Evolutionary conservation across 352 stramenopile species (phyloP), one percentile per base, ranked within the genome.

Genomic region (Phytophthora nicotianae): DNA sequence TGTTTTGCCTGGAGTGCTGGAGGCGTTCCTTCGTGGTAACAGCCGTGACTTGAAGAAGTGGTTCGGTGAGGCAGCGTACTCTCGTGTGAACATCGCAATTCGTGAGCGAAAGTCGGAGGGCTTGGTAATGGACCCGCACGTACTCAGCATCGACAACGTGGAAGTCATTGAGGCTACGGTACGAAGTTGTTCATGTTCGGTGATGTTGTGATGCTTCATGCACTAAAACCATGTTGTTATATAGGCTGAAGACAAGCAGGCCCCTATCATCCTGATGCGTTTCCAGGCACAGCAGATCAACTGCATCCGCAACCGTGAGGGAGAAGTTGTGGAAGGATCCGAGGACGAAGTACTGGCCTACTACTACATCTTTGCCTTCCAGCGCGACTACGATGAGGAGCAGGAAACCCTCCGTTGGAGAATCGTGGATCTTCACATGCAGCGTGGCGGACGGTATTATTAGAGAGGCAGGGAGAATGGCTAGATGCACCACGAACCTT

Each of bases 201-300:
- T 38, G 37, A 17, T 4, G 14, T 42, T 42, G 10, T 33, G 13
- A 57, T 46, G 10, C 10, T 48, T 19, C 27, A 41, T n/a, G 2
- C 54, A 20, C 41, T 79, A 45, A 80, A 47, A 21, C 20, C 24
- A 48, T 41, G 9, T 20, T 53, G 19, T 9, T 45, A 43, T 27
- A 45, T 45, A 89, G 90, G 86, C 90, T n/a, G 89, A 95, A 40
- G 83, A 94, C 49, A 95, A 92, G 47, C 86, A 93, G 56, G 84
- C 96, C 52, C 97, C 97, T 7, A 98, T 99, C 54, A 97, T 99
- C 68, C 70, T 99, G 10, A 70, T 99, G 35, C 93, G 98, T 57
- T 99, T 99, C 74, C 97, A 98, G 84, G 95, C 93, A 41, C 97
- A 99, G 79, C 97, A 99, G 81, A 99, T 99, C 74, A 98, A 99